These are phyloP conservation scores for Coniochaeta pulveracea DNA, from an alignment of 2,329 filamentous ascomycete genomes.

Conservation along the genomic window DNA sequence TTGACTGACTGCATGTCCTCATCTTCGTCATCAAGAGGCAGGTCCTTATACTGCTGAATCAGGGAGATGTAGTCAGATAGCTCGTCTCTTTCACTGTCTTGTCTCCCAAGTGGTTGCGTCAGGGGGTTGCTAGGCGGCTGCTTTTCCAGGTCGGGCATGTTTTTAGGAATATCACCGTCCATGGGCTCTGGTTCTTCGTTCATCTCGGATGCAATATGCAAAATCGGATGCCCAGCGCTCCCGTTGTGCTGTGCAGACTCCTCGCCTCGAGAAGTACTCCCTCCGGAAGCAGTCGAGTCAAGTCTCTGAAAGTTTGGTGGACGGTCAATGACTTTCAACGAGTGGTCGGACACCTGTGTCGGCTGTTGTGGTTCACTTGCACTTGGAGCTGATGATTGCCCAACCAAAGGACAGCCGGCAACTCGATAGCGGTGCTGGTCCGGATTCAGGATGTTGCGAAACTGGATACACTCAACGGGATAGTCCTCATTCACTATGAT, in stretches of 20 bases:
- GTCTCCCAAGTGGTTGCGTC: not conserved
- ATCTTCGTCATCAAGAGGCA: slow-evolving; percentile 41
- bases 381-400: slow-evolving; percentile 7
- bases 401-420: slow-evolving; percentile 29
- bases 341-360: slow-evolving; percentile 16
- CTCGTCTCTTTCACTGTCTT: slow-evolving; percentile 30
- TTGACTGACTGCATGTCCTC: slow-evolving; percentile 19
- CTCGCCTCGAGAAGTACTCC: slow-evolving; percentile 13
- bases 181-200: not conserved
- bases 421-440: slow-evolving; percentile 48
- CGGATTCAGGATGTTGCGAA: slow-evolving; percentile 45
- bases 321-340: slow-evolving; percentile 26
- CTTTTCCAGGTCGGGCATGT: not conserved
- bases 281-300: slow-evolving; percentile 24
- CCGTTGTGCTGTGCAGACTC: slow-evolving; percentile 7
- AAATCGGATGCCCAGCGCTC: not conserved
- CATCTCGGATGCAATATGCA: not conserved
- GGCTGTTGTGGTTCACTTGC: slow-evolving; percentile 5
- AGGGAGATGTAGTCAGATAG: slow-evolving; percentile 55
- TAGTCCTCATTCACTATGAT: slow-evolving; percentile 58
- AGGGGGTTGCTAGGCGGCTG: not conserved
- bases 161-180: not conserved
- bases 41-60: slow-evolving; percentile 45
- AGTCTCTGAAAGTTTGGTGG: slow-evolving; percentile 21
- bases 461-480: slow-evolving; percentile 55